Evolutionary conservation across 495 filamentous ascomycete genomes (phyloP), one percentile per base, ranked within the genome.

Genomic region (Hyaloscypha hepaticicola): DNA sequence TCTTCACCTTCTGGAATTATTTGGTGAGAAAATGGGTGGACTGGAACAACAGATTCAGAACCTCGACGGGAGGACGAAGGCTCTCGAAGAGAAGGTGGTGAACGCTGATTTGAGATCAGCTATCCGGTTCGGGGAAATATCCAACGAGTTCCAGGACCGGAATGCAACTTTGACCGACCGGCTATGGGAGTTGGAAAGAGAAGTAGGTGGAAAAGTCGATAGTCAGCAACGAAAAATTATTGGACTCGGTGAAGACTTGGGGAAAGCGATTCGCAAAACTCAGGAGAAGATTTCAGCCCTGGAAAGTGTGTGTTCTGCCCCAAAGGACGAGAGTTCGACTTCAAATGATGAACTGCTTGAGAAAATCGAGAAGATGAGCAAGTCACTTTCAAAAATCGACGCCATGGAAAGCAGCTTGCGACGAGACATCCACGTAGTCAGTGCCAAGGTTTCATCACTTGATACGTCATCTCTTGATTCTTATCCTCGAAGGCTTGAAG

Each of bases 111-210:
- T 61, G 58, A 61, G 58, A 31, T 61, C 58, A 12, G 58, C 58
- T 16, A 50, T 61, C 28, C 58, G 58, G 21, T 61, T 61, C 49
- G 58, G 58, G 14, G 58, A 61, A 21, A 45, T 61, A 19, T 61
- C 58, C 24, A 61, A 61, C 49, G 58, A 61, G 45, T 21, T 61
- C 11, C 58, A 61, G 25, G 58, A 61, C 24, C 58, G 58, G 11
- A 61, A 61, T 26, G n/a, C 58, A 9, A 61, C 38, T 27, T 51
- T 61, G 34, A 33, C 19, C 8, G 48, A 61, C 25, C 21, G 58
- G 5, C 38, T 61, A 19, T 31, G 25, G 41, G 58, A 51, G 22
- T 8, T 52, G 26, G 58, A 61, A 31, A 38, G 58, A 38, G 58
- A 52, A 26, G 16, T 61, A 16, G 58, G 58, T 9, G 49, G 49